Evolutionary conservation across 208 protist genomes (phyloP).

Genomic region (Trypanosoma cruzi): DNA sequence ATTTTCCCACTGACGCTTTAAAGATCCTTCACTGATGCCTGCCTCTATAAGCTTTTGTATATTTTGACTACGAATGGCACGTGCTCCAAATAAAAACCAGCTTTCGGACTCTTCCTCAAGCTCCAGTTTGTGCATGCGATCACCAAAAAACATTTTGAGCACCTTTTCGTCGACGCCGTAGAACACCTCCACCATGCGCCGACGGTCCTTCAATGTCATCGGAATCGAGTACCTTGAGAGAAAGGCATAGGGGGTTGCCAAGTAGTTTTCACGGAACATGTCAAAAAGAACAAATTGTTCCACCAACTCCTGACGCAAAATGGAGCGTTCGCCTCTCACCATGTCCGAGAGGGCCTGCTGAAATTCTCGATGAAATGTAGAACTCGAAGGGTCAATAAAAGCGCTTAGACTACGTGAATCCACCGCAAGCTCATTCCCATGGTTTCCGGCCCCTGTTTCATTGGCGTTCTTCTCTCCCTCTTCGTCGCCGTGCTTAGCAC

Average conservation of each 20-base stretch:
- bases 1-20: conserved; percentile 85
- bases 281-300: conserved; percentile 84
- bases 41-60: conserved; percentile 17
- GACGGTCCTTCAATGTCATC: conserved; percentile 60
- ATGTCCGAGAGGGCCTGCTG: conserved; percentile 34
- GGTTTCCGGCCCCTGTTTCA: neutral
- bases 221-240: conserved; percentile 74
- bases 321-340: conserved; percentile 4
- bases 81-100: conserved; percentile 8
- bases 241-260: conserved; percentile 80
- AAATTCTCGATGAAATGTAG: conserved; percentile 54
- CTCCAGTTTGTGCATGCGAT: conserved; percentile 58
- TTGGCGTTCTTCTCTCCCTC: neutral
- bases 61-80: conserved; percentile 5
- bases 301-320: conserved; percentile 49
- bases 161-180: conserved; percentile 72
- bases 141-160: conserved; percentile 75
- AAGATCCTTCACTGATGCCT: conserved; percentile 34
- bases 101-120: conserved; percentile 19
- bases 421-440: neutral
- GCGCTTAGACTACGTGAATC: conserved; percentile 7
- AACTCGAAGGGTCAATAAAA: conserved; percentile 14
- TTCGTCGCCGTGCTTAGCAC: neutral
- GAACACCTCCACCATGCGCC: conserved; percentile 69
- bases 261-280: conserved; percentile 56